Base-by-base conservation (phyloP, 225 moss, liverwort and hornwort species). In the Thuidium tamariscinum region DNA sequence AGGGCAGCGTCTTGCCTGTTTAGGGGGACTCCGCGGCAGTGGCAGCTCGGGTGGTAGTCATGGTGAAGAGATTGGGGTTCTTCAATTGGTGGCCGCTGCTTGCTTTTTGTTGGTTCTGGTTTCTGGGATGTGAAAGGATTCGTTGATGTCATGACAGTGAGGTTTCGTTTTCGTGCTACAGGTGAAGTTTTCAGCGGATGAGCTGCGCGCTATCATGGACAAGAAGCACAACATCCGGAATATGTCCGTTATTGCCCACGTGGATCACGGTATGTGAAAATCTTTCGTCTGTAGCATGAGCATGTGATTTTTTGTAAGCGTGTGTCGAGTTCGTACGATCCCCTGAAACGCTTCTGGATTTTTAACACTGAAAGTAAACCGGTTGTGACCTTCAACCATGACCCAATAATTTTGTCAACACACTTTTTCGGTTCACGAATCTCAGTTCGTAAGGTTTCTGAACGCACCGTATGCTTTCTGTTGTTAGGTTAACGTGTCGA, bases 161-260 rank as follows among this genome's bases (percentile, higher is more conserved):
- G 7, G 11, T 42, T 26, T 12, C 39, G 82, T 55, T 30, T 74
- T 48, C 36, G 46, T 56, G 4, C 63, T 49, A 23, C 89, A 93
- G 93, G 93, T 93, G 89, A 93, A 93, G 89, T 93, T 93, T 74
- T 89, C 93, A 70, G 85, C 93, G 21, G 93, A 93, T 62, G 93
- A 93, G 85, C 54, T 93, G 88, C 93, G 93, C 30, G 0, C 36
- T 55, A 93, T 93, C 61, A 93, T 93, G 93, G 93, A 93, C 93
- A 93, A 93, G 66, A 93, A 93, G 88, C 93, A 93, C 72, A 93
- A 93, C 19, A 93, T 93, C 85, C 90, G 93, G 80, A 93, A 93
- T 44, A 93, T 93, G 93, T 93, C 93, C 86, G 93, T 92, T 75
- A 92, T 92, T 60, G 92, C 92, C 13, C 92, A 92, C 65, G 92